Conservation (phyloP, 768 basidiomycete genomes). For the Lentinula lateritia region DNA sequence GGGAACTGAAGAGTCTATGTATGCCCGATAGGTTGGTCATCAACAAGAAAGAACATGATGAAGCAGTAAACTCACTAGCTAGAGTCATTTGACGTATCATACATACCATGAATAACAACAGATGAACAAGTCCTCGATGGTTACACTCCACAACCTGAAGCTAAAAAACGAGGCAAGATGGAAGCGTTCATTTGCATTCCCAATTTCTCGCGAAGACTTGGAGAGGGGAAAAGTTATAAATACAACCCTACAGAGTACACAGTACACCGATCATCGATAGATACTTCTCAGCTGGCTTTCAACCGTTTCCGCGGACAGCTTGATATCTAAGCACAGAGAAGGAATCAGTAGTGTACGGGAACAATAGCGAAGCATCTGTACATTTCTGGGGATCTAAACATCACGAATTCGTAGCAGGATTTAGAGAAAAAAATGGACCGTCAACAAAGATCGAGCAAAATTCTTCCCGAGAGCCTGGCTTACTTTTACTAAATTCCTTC, state of each 20-base stretch:
- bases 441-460: neutral
- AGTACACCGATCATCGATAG: conserved; percentile 27
- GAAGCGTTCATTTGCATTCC: neutral
- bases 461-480: conserved; percentile 16
- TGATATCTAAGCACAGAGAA: conserved; percentile 57
- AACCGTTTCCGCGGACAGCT: conserved; percentile 68
- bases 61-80: neutral
- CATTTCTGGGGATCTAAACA: conserved; percentile 47
- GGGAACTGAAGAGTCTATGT: neutral
- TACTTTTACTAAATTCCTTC: conserved; percentile 84
- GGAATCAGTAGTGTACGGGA: conserved; percentile 8
- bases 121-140: neutral
- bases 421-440: conserved; percentile 1
- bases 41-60: neutral
- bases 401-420: neutral
- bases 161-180: neutral
- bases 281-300: conserved; percentile 64
- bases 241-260: neutral
- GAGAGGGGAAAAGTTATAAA: neutral
- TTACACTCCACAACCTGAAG: neutral
- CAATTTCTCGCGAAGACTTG: neutral
- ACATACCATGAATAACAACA: no score
- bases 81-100: neutral
- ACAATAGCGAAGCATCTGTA: conserved; percentile 18
- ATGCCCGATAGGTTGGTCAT: neutral